Evolutionary conservation across 1,139 yeast species (phyloP), one percentile per base, ranked within the genome.

Genomic region (Kodamaea derodonti): DNA sequence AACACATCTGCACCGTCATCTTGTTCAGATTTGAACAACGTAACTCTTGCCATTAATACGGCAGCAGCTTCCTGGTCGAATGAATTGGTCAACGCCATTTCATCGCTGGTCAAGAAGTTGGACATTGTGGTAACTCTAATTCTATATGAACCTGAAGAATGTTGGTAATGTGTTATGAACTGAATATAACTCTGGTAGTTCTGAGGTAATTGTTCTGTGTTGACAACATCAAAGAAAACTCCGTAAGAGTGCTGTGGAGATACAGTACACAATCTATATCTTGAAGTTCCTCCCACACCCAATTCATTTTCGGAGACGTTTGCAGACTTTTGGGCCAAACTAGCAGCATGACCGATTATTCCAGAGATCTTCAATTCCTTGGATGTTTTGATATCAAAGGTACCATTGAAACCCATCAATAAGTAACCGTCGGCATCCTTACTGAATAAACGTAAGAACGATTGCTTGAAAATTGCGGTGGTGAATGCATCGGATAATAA

Each of bases 41-140:
- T 95, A 39, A 92, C 81, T 58, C 98, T 76, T 1, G 97, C 84
- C 88, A 90, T 86, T 45, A 92, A 71, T 1, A 90, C 97, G 7
- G 97, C 96, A 9, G 98, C 97, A 14, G 97, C 97, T 61, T 92
- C 98, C 67, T 94, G 98, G 62, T 92, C 99, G 60, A 92, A 92
- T n/a, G 94, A 69, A 47, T 68, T 72, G 16, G 80, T 69, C 48
- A 70, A 63, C n/a, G 65, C 55, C 43, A 66, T 64, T 47, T 69
- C 75, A 43, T 69, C 75, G 34, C 68, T 56, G 12, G 71, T 77
- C 52, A 82, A 65, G 47, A 77, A 75, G 48, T 86, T 80, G 29
- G 82, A 80, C 24, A 86, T 72, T 1, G 98, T 92, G 20, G 98
- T 92, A 30, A 92, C 97, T 52, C 97, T 80, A 42, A 87, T 72